Percentiles rank a stretch among this genome's conserved stretches.
phyloP scores from a whole-genome alignment of 2,329 filamentous ascomycete species.

The Exophiala spinifera region DNA sequence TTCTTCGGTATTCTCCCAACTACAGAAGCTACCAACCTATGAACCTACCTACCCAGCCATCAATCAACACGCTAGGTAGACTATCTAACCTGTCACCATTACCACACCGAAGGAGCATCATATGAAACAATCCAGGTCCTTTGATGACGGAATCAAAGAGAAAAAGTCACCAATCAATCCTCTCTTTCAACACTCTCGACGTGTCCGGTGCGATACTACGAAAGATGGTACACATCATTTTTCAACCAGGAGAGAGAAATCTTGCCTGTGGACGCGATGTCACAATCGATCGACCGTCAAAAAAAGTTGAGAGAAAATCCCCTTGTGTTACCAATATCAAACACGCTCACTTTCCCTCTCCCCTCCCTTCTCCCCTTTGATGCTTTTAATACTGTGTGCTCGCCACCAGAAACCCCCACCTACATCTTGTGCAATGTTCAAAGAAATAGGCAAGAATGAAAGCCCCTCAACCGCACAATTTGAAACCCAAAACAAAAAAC shows the following conservation, averaged over 20 bases:
- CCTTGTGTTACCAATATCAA: not conserved
- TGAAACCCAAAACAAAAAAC: conserved; percentile 1
- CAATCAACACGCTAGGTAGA: no score
- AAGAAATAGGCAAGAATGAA: not conserved
- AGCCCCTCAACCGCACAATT: not conserved
- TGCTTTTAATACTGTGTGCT: not conserved
- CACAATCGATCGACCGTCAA: not conserved
- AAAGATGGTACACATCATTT: not conserved
- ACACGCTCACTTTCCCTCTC: not conserved
- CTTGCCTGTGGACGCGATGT: not conserved
- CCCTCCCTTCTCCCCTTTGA: no score
- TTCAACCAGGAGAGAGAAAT: not conserved
- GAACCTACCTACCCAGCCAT: no score
- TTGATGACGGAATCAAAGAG: not conserved
- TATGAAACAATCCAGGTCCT: no score
- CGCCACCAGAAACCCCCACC: not conserved
- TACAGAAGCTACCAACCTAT: no score
- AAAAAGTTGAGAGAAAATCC: not conserved
- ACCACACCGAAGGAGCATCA: no score
- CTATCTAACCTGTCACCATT: no score
- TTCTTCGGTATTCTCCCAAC: no score
- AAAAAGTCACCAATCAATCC: not conserved
- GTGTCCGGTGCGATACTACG: not conserved
- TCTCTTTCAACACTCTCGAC: no score
- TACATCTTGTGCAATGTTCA: not conserved